Evolutionary conservation across 768 basidiomycete species (phyloP), one percentile per base, ranked within the genome.

Genomic region (Mrakia hoshinonis): DNA sequence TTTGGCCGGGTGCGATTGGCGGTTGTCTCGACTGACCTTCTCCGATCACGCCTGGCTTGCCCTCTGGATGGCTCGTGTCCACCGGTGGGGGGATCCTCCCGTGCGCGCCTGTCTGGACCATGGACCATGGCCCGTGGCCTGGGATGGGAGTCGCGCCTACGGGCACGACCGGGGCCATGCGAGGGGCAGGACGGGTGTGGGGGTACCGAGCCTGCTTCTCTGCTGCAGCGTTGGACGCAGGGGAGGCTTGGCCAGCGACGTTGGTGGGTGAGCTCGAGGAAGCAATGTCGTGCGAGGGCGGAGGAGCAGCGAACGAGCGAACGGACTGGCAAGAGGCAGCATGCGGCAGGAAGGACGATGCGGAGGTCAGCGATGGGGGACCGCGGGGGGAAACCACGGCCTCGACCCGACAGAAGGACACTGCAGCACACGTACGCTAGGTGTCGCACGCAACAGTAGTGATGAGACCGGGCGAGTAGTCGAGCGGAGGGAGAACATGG

Each of bases 131-230:
- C n/a, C 58, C 58, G 31, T 36, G 22, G 22, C 58, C 58, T 36
- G 58, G 58, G 34, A 61, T 61, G 58, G 58, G 58, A n/a, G 34
- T 31, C 34, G 58, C 31, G 3, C 58, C 58, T 29, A 61, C 22
- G 36, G 58, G 58, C 20, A 61, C 58, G 58, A 61, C 58, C 31
- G 58, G 58, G 3, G 58, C 5, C 31, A 61, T 10, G 1, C 58
- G 58, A 61, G 58, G 58, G 34, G 58, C 58, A 1, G 58, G 36
- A 34, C 58, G 58, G 34, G 36, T 29, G 58, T 61, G 58, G 34
- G 58, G 58, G 58, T 61, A 61, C 15, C 55, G 55, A 29, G 26
- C 34, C 6, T 31, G 55, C 11, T 31, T 15, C 24, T 12, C 55
- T 58, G 29, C 55, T 58, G 29, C 34, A 6, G 31, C 31, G 29